Evolutionary conservation across 2,329 filamentous ascomycete species (phyloP), one percentile per base, ranked within the genome.

Genomic region (Pezicula radicicola): DNA sequence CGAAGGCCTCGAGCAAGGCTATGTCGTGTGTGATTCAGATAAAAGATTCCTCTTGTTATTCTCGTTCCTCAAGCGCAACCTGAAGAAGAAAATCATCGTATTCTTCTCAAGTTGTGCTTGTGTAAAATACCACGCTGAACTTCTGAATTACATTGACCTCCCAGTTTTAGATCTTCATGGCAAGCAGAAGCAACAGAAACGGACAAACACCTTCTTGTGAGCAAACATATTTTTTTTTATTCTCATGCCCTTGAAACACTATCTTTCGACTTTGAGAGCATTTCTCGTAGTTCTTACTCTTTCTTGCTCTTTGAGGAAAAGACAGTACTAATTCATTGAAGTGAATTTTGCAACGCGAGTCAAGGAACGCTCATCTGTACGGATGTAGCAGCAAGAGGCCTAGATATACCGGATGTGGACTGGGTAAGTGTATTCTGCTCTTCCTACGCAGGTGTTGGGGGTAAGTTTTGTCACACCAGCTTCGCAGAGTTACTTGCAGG

Each of bases 171-270:
- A 90, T 61, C 78, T 96, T 7, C 90, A 95, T 70, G 94, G 91
- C 60, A 97, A 99, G 74, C 91, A 96, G 73, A 99, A 99, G 74
- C 94, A 99, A 72, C 91, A 97, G 72, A 96, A 96, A 72, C 89
- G 94, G n/a, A 99, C 94, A 21, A 96, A 95, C 68, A 96, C 91
- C 1, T 99, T 99, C 70, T 99, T 97, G 21, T 21, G 21, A 21
- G 21, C 21, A 5, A n/a, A n/a, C n/a, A 21, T 5, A 21, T 21
- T 3, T 21, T 21, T 21, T 5, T 21, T 21, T 21, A 3, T 21
- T 21, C 21, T 21, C 21, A 3, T 21, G 3, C 21, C 21, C 21
- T 21, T 21, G 21, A 21, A 21, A 21, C 21, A 21, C 21, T 21
- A 21, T 5, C 21, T 21, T 5, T 21, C 21, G 5, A 21, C 21